Percentiles rank a stretch among this genome's conserved stretches.
phyloP scores from a whole-genome alignment of 2,329 filamentous ascomycete species.

The Colletotrichum lupini region DNA sequence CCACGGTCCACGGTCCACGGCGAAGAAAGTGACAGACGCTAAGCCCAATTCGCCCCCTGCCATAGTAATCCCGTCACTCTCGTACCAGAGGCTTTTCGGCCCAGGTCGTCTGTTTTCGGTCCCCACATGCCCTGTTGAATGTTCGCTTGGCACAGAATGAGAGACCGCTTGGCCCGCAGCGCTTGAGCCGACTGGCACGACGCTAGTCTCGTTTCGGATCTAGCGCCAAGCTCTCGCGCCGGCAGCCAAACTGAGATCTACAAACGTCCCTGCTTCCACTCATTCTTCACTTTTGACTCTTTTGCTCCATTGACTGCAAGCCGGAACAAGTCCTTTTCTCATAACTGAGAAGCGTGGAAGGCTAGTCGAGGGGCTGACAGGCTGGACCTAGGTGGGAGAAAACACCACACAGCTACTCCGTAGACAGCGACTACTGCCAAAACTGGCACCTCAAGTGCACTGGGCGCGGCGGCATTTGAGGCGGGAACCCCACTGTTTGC shows the following conservation, averaged over 20 bases:
- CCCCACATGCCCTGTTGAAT: not conserved
- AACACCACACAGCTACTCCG: not conserved
- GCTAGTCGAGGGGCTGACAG: too few relatives aligned
- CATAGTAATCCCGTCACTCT: not conserved
- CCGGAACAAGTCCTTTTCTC: not conserved
- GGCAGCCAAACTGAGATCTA: slow-evolving; percentile 9
- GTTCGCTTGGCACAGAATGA: not conserved
- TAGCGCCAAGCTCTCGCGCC: not conserved
- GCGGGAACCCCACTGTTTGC: slow-evolving; percentile 28
- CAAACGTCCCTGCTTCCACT: not conserved
- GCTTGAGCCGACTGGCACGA: not conserved
- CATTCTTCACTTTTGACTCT: too few relatives aligned
- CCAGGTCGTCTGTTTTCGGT: not conserved
- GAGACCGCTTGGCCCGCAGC: not conserved
- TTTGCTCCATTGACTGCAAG: not conserved
- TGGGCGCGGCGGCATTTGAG: not conserved
- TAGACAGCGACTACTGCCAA: not conserved
- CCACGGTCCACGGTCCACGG: too few relatives aligned
- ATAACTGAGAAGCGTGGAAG: too few relatives aligned
- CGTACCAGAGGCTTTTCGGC: not conserved
- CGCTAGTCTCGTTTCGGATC: not conserved
- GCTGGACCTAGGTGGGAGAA: not conserved
- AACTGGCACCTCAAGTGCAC: not conserved
- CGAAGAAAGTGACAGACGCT: not conserved
- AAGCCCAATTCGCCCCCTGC: not conserved